Evolutionary conservation across 2,329 filamentous ascomycete genomes (phyloP).

Genomic region (Aspergillus luchuensis): DNA sequence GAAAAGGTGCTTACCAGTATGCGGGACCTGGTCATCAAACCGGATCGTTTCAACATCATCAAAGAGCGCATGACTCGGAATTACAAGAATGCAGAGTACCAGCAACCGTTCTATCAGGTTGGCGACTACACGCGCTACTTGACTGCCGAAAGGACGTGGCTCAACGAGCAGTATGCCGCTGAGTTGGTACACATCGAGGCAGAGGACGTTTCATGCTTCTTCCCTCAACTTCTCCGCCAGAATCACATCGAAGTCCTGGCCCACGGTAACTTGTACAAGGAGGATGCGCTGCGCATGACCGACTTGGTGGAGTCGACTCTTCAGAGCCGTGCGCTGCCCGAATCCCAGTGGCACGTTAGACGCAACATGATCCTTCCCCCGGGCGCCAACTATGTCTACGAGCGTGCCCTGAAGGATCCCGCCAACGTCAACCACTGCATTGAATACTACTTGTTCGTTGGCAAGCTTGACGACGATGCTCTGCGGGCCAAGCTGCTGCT

Average conservation of each 20-base stretch:
- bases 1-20: slow-evolving; percentile 86
- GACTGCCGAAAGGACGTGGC: slow-evolving; percentile 72
- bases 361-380: slow-evolving; percentile 76
- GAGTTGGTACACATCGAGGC: slow-evolving; percentile 75
- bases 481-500: slow-evolving; percentile 77
- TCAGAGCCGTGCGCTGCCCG: slow-evolving; percentile 71
- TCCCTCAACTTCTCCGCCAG: slow-evolving; percentile 77
- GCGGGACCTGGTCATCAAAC: slow-evolving; percentile 77
- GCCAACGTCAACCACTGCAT: slow-evolving; percentile 88
- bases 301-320: slow-evolving; percentile 78
- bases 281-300: slow-evolving; percentile 84
- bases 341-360: slow-evolving; percentile 75
- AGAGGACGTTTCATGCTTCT: slow-evolving; percentile 74
- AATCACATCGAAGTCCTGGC: slow-evolving; percentile 84
- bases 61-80: slow-evolving; percentile 78
- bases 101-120: slow-evolving; percentile 87
- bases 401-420: slow-evolving; percentile 77
- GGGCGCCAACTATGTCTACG: slow-evolving; percentile 81
- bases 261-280: slow-evolving; percentile 92
- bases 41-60: slow-evolving; percentile 88
- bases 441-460: slow-evolving; percentile 74
- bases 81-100: slow-evolving; percentile 83
- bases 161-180: slow-evolving; percentile 75
- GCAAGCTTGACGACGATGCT: slow-evolving; percentile 67
- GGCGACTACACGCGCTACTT: slow-evolving; percentile 81